These are phyloP conservation scores for Talaromyces rugulosus DNA, from an alignment of 2,329 filamentous ascomycete genomes.

Conservation along the genomic window DNA sequence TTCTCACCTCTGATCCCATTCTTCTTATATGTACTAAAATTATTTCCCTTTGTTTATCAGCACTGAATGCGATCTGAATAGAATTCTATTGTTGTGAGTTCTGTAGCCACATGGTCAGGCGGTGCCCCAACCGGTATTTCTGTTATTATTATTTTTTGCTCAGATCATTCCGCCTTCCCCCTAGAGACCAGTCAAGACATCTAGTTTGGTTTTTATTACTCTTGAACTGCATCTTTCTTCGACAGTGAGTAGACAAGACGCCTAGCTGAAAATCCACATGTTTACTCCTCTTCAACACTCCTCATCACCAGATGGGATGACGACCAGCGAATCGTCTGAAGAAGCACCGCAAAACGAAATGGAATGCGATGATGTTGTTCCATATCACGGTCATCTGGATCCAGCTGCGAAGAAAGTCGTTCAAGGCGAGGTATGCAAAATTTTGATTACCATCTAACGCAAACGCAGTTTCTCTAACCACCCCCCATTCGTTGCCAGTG, in stretches of 20 bases:
- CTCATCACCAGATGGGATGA: neutral
- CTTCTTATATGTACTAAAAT: conserved; percentile 16
- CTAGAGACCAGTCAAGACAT: neutral
- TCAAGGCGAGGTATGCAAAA: conserved; percentile 1
- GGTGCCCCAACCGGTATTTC: neutral
- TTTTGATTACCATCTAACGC: neutral
- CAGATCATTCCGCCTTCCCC: neutral
- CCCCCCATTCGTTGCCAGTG: neutral
- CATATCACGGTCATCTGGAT: neutral
- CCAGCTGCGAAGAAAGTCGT: neutral
- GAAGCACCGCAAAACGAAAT: neutral
- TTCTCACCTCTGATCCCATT: conserved; percentile 5
- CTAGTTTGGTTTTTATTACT: neutral
- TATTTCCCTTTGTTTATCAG: conserved; percentile 14
- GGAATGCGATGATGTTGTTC: neutral
- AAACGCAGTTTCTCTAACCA: neutral
- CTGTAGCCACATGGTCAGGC: neutral
- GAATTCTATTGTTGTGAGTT: conserved; percentile 2
- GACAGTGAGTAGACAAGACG: neutral
- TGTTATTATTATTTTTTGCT: neutral
- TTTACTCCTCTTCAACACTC: neutral
- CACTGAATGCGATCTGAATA: conserved; percentile 12
- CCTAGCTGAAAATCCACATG: neutral
- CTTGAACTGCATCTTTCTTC: neutral
- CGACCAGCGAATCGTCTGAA: neutral